Conservation (phyloP, 352 stramenopile genomes). For the Globisporangium recalcitrans region DNA sequence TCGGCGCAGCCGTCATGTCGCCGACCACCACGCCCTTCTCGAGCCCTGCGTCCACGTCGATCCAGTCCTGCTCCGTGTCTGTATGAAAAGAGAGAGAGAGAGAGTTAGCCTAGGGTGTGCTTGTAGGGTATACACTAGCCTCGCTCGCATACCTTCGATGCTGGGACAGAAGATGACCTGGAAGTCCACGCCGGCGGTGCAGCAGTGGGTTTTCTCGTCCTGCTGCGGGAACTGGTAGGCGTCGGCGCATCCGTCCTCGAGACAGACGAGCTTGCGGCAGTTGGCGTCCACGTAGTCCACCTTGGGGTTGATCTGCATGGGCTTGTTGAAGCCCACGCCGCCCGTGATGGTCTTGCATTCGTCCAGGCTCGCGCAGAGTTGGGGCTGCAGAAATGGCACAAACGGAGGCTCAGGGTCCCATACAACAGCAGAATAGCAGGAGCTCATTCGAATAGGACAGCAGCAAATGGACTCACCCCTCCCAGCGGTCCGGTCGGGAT, state of each 20-base stretch:
- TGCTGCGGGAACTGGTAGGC: constrained; percentile 63
- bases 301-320: constrained; percentile 51
- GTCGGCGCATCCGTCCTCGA: constrained; percentile 45
- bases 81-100: not conserved
- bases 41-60: not conserved
- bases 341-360: constrained; percentile 50
- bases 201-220: constrained; percentile 49
- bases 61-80: constrained; percentile 11
- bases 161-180: constrained; percentile 46
- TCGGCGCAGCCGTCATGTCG: not conserved
- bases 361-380: constrained; percentile 33
- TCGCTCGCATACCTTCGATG: not conserved
- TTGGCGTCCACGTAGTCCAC: constrained; percentile 8
- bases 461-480: constrained; percentile 22
- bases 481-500: constrained; percentile 26
- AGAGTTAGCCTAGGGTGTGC: not conserved
- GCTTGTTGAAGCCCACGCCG: constrained; percentile 56
- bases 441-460: not conserved
- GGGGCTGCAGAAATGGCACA: constrained; percentile 25
- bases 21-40: constrained; percentile 12
- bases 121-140: not conserved
- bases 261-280: constrained; percentile 46
- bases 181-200: constrained; percentile 27
- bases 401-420: not conserved
- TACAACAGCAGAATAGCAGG: not conserved